Conservation (phyloP, 2,329 filamentous ascomycete species). For the Claviceps humidiphila region DNA sequence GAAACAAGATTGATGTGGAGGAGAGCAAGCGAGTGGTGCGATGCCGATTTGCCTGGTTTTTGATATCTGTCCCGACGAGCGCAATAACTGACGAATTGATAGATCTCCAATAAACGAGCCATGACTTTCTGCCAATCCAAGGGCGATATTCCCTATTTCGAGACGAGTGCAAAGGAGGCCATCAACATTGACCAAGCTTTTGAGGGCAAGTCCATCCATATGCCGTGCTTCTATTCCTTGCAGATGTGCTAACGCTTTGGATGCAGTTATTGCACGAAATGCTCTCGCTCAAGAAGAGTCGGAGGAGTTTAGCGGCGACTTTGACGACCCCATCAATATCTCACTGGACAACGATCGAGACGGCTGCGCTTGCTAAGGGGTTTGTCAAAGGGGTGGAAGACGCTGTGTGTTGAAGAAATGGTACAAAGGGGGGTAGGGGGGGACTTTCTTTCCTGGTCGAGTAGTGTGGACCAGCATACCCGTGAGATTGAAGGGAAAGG, state of each 20-base stretch:
- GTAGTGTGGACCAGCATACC: conserved; percentile 6
- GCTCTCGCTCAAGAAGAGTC: conserved; percentile 94
- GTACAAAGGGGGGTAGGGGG: not conserved
- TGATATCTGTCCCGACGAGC: not conserved
- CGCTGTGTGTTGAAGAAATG: not conserved
- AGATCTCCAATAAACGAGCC: conserved; percentile 90
- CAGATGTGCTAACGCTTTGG: not conserved
- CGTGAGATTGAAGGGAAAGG: conserved; percentile 2
- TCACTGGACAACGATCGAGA: conserved; percentile 89
- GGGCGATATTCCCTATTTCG: conserved; percentile 95
- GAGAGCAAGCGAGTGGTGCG: conserved; percentile 86
- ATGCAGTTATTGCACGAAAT: conserved; percentile 81
- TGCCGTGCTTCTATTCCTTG: not conserved
- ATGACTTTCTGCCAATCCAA: conserved; percentile 98
- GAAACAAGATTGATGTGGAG: conserved; percentile 98
- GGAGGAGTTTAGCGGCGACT: conserved; percentile 94
- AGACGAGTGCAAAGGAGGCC: conserved; percentile 97
- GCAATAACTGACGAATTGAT: not conserved
- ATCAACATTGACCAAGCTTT: conserved; percentile 85
- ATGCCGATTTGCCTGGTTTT: conserved; percentile 3
- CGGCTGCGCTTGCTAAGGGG: conserved; percentile 72
- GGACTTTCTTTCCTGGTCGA: not conserved
- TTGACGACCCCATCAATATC: conserved; percentile 96
- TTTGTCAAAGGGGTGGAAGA: not conserved
- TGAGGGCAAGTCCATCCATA: conserved; percentile 37